A percentile compares a stretch with the other conserved stretches of the same genome.
Evolutionary conservation across 306 rosid genomes (phyloP).

Genomic region (Arachis hypogaea): DNA sequence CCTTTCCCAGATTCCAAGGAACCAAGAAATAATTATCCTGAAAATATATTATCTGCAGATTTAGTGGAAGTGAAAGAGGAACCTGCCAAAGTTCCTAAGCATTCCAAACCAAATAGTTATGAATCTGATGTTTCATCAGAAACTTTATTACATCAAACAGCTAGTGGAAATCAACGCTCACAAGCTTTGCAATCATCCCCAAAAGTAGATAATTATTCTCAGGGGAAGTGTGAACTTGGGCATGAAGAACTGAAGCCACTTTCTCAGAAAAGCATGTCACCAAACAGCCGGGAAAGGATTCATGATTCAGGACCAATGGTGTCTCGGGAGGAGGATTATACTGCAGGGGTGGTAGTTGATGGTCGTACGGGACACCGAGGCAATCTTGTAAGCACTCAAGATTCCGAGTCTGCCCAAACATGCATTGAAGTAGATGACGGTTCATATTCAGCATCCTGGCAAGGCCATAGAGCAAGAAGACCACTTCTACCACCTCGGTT

Average conservation of each 20-base stretch:
- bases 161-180: constrained; percentile 45
- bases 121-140: constrained; percentile 44
- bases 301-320: constrained; percentile 40
- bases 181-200: constrained; percentile 49
- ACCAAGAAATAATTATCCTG: constrained; percentile 37
- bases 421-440: constrained; percentile 47
- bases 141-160: constrained; percentile 41
- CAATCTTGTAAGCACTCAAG: constrained; percentile 48
- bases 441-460: constrained; percentile 48
- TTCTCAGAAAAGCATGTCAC: constrained; percentile 48
- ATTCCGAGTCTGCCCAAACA: constrained; percentile 48
- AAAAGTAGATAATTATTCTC: constrained; percentile 42
- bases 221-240: constrained; percentile 44
- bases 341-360: constrained; percentile 41
- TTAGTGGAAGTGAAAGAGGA: constrained; percentile 45
- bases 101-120: constrained; percentile 34
- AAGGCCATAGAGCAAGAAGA: constrained; percentile 40
- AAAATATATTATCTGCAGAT: constrained; percentile 35
- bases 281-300: constrained; percentile 42
- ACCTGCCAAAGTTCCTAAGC: constrained; percentile 47
- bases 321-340: constrained; percentile 39
- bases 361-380: constrained; percentile 43
- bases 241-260: constrained; percentile 52
- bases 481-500: constrained; percentile 44
- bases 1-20: constrained; percentile 49